Evolutionary conservation across 768 basidiomycete genomes (phyloP), one percentile per base, ranked within the genome.

Genomic region (Pleurotus ostreatus): DNA sequence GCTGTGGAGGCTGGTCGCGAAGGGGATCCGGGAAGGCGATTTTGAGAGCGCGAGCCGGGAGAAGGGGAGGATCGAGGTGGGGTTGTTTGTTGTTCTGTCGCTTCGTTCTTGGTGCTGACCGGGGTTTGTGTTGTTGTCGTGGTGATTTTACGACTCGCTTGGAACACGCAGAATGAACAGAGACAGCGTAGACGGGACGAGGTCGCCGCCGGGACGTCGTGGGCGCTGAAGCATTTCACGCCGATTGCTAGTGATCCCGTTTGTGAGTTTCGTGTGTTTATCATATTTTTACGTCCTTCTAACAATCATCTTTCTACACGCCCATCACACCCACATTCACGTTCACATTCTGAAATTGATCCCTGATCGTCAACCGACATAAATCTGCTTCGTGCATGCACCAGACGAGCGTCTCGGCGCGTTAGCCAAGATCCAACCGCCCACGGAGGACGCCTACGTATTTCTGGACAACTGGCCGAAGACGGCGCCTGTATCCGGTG

Each of bases 61-160:
- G 68, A 98, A 99, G 84, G 80, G 78, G 46, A 80, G 85, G 70
- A 94, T 98, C 46, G 96, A 98, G 88, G 93, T 89, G 57, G 18
- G 71, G 70, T 37, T 20, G 22, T 40, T 49, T n/a, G 30, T 11
- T 30, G 30, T 2, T 30, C 11, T 34, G 30, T 34, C 3, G 30
- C 30, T 9, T 9, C 30, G 8, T 34, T 34, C 8, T 2, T 58
- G 44, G 37, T 11, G 20, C 41, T 55, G 11, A 44, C 13, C 47
- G 37, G 57, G 11, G 43, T 23, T 20, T 20, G 16, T 46, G 18
- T 43, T 40, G 3, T 25, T 7, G 38, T 8, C 30, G 30, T 34
- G 30, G 3, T 34, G 9, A 3, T 8, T 34, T 2, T 34, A 3
- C 8, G 43, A 20, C 11, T 22, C 2, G 20, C 20, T 23, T 63